Evolutionary conservation across 164 flowering plant species (phyloP), one percentile per base, ranked within the genome.

Genomic region (Dillenia suffruticosa): DNA sequence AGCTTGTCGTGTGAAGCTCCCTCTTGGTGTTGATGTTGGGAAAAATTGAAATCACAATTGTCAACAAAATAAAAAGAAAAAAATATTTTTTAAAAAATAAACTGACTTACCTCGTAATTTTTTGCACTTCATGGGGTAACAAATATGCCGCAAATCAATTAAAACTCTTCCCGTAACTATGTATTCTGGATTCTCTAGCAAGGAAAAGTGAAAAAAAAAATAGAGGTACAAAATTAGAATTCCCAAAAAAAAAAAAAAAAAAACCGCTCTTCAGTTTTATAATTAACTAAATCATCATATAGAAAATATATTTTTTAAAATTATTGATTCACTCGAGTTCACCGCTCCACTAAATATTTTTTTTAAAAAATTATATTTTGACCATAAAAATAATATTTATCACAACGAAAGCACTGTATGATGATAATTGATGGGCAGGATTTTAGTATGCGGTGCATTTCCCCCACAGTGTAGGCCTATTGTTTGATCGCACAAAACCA

Each of bases 121-220:
- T 12, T 19, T 32, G 47, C 12, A 47, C 66, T 55, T 63, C 59
- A 22, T 63, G 46, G 0, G 59, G 53, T 26, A 56, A 26, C 17
- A 63, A 54, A 46, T 22, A 54, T 5, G 66, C 66, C 9, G 59
- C 66, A 16, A 63, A 55, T 9, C 47, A 59, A 32, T 63, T 63
- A 15, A 63, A 63, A 46, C 66, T 55, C 66, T 16, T 63, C 11
- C 54, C 54, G 10, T 48, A 48, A 12, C 66, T 63, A 15, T 63
- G 59, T 14, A 63, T 24, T 48, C 17, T 63, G 8, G 54, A 55
- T 48, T 48, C 32, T 56, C 46, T 48, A 15, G 66, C 66, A 10
- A 55, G 3, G 24, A 46, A 10, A 47, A 3, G 12, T 46, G 10
- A 8, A 19, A 19, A 17, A 12, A 14, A 55, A 55, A 13, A n/a